phyloP scores from a whole-genome alignment of 192 early-diverging fungal genomes.

The Coemansia furcata region DNA sequence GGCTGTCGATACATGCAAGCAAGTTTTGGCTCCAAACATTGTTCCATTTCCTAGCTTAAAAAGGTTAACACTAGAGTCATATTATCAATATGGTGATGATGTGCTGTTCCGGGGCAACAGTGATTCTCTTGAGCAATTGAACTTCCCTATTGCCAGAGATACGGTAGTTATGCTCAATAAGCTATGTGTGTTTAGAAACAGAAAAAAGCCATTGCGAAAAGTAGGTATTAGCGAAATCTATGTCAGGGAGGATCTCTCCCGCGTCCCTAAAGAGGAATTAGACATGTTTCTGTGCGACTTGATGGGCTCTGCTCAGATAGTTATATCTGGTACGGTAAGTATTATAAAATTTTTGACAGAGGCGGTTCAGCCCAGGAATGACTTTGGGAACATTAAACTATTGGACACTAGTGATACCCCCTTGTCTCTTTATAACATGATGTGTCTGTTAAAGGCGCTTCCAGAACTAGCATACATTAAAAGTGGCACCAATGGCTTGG shows the following conservation, averaged over 20 bases:
- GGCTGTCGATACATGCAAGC: neutral
- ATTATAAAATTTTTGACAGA: neutral
- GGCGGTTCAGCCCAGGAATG: neutral
- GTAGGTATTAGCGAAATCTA: neutral
- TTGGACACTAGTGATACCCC: neutral
- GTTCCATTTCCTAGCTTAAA: conserved; percentile 2
- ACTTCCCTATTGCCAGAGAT: neutral
- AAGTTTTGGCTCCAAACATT: neutral
- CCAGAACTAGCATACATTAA: neutral
- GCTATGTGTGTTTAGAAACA: neutral
- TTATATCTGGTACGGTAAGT: neutral
- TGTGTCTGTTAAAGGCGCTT: neutral
- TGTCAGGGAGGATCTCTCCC: neutral
- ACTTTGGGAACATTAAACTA: neutral
- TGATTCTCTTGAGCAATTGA: neutral
- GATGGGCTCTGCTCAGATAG: neutral
- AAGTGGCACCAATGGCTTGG: neutral
- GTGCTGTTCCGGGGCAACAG: conserved; percentile 6
- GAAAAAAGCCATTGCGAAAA: neutral
- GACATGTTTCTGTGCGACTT: neutral
- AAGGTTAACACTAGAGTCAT: neutral
- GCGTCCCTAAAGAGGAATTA: neutral
- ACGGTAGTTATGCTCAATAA: neutral
- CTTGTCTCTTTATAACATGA: neutral
- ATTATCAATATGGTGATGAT: conserved; percentile 5